Base-by-base conservation (phyloP, 805 yeast species). In the Ogataea paraovalis region DNA sequence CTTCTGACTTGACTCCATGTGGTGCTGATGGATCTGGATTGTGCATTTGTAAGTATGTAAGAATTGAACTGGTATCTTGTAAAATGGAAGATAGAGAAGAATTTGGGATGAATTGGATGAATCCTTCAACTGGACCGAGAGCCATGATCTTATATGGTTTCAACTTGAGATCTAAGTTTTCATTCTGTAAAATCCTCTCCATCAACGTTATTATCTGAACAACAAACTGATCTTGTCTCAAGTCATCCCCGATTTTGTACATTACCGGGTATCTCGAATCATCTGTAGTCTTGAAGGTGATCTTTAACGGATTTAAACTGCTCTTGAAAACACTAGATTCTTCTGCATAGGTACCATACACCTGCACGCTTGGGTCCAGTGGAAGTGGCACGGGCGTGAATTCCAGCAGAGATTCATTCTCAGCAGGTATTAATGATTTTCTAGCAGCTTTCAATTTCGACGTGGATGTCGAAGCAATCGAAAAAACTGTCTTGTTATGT, bases 211-310 rank as follows among this genome's bases (percentile, higher is more conserved):
- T 87, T 51, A 94, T 88, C 65, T 94, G 99, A 43, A 90, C 86
- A n/a, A 94, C 96, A 53, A 94, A 75, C 65, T 94, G 99, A 70
- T 94, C 99, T 65, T 94, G 99, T 50, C 98, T 74, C 43, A 94
- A 72, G 63, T 94, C 99, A 65, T 87, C 99, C 13, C 99, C 99
- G 43, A 87, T 86, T 65, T 94, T 94, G 69, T 89, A 92, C 85
- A 94, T 92, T 33, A 94, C 69, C 5, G 95, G 82, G 64, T 89
- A 94, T 45, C 68, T 71, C 0, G 63, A 67, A 2, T 76, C 78
- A 9, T 67, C 67, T 2, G 68, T 62, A 1, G 94, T 83, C 55
- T 77, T 82, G 62, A 94, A 83, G 0, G 89, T 78, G 40, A 94
- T 76, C 61, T 90, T 89, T 45, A 94, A 71, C 1, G 99, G 99